Evolutionary conservation across 805 yeast species (phyloP), one percentile per base, ranked within the genome.

Genomic region (Saccharomyces paradoxus): DNA sequence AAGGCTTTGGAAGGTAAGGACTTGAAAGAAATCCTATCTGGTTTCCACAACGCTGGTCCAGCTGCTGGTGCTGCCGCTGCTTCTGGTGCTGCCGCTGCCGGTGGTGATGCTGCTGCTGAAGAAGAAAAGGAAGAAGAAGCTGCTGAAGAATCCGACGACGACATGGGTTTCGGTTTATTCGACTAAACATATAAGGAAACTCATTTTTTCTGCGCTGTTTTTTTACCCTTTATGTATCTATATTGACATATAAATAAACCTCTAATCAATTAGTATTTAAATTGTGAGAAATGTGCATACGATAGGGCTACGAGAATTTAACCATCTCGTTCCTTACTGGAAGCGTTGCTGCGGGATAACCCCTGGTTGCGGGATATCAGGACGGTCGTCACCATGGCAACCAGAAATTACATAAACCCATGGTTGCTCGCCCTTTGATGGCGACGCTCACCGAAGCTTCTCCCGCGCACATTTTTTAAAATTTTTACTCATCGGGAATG

Each of bases 111-210:
- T 55, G 79, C 71, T 54, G 79, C 69, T 56, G 78, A 62, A 37
- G 82, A 75, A 63, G 89, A 74, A 63, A 84, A 78, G 63, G 86
- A 77, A 51, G 81, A 69, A 60, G 84, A 75, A 67, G 82, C 75
- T 69, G 82, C 69, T 58, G 87, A 82, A 71, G 87, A 81, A 75
- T 82, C 86, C 63, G 90, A 84, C 73, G 90, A 83, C 70, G 95
- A 86, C 79, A 86, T 87, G 94, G 95, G 94, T 70, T 84, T 87
- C 84, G 94, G 94, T 80, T 82, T 87, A 78, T 87, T 87, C 81
- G 96, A 87, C 78, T 87, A 86, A 79, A 66, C 77, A 51, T 44
- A 37, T 51, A n/a, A 31, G 44, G 24, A 37, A 9, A 37, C 4
- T 37, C 44, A 37, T 17, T 37, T 37, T 37, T 37, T 37, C 44